Evolutionary conservation across 768 basidiomycete genomes (phyloP).

Genomic region (Mycena sanguinolenta): DNA sequence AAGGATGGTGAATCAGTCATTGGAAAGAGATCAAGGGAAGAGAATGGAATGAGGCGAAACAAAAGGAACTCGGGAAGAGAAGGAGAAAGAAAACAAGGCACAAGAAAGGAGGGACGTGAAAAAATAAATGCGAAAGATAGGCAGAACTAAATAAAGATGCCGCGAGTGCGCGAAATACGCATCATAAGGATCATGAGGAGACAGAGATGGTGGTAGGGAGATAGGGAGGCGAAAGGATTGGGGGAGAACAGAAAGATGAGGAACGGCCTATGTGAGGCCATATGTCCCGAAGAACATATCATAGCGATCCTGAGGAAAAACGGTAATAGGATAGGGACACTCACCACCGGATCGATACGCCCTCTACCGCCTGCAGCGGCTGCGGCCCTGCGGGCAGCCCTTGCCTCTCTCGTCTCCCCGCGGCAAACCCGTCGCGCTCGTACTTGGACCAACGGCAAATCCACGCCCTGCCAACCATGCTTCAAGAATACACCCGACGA

Average conservation of each 20-base stretch:
- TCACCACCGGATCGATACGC: conserved; percentile 40
- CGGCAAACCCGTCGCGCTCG: conserved; percentile 80
- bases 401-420: conserved; percentile 81
- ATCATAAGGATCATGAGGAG: too few relatives aligned
- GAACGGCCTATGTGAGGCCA: too few relatives aligned
- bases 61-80: too few relatives aligned
- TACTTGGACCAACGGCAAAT: conserved; percentile 86
- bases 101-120: too few relatives aligned
- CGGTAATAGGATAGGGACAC: conserved; percentile 13
- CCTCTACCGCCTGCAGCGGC: conserved; percentile 65
- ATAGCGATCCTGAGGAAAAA: neutral
- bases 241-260: too few relatives aligned
- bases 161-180: too few relatives aligned
- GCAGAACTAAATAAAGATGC: too few relatives aligned
- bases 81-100: too few relatives aligned
- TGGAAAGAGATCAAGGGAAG: neutral
- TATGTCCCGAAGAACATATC: too few relatives aligned
- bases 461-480: conserved; percentile 93
- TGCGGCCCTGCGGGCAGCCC: conserved; percentile 70
- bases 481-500: conserved; percentile 94
- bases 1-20: neutral
- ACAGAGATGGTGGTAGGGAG: too few relatives aligned
- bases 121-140: too few relatives aligned
- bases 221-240: too few relatives aligned
- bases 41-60: neutral